Evolutionary conservation across 768 basidiomycete species (phyloP).

Genomic region (Termitomyces eurrhizus): DNA sequence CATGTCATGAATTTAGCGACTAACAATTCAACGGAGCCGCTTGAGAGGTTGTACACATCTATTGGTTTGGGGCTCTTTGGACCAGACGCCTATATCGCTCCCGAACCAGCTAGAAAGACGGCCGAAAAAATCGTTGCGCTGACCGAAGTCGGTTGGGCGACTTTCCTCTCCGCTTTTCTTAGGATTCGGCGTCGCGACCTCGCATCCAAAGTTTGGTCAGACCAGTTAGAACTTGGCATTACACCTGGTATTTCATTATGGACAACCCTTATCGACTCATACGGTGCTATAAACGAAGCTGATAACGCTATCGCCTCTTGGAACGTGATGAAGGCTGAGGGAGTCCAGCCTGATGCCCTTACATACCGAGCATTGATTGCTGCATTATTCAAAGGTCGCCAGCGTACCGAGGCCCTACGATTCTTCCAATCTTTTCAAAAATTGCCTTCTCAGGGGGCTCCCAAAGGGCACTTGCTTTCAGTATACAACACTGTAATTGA

Average conservation of each 20-base stretch:
- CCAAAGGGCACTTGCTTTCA: constrained; percentile 26
- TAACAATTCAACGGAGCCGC: constrained; percentile 22
- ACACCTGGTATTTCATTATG: constrained; percentile 57
- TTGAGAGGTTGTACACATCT: constrained; percentile 48
- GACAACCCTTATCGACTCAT: constrained; percentile 68
- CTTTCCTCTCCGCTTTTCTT: constrained; percentile 65
- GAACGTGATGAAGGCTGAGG: constrained; percentile 55
- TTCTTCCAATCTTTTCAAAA: constrained; percentile 50
- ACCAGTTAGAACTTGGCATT: constrained; percentile 48
- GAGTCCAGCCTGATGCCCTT: constrained; percentile 54
- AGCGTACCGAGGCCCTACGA: constrained; percentile 45
- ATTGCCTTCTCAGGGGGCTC: constrained; percentile 20
- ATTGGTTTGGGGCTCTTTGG: constrained; percentile 50
- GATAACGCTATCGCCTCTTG: constrained; percentile 57
- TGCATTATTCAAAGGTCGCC: constrained; percentile 50
- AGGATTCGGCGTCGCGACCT: constrained; percentile 50
- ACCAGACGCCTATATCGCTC: constrained; percentile 51
- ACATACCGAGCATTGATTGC: constrained; percentile 70
- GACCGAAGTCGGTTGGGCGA: constrained; percentile 56
- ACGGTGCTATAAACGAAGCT: constrained; percentile 45
- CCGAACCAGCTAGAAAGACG: constrained; percentile 33
- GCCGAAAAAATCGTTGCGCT: constrained; percentile 43
- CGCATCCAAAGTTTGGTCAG: constrained; percentile 65
- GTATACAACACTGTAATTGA: constrained; percentile 77
- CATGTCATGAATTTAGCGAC: constrained; percentile 46